Evolutionary conservation across 2,329 filamentous ascomycete species (phyloP).

Genomic region (Microsporum canis): DNA sequence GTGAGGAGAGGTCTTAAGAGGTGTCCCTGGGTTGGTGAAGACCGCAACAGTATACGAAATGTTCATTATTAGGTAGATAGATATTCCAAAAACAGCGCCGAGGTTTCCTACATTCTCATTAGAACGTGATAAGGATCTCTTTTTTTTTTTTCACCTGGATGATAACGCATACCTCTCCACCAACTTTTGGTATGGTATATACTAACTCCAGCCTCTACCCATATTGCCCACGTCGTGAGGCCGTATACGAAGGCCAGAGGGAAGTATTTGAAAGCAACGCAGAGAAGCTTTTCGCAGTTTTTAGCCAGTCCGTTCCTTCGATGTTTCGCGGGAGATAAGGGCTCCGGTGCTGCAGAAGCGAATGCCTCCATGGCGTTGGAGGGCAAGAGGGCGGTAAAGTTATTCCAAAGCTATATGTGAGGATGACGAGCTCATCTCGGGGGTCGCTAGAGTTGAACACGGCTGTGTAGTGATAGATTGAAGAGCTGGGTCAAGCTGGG

Average conservation of each 20-base stretch:
- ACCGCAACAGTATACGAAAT: conserved; percentile 87
- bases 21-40: conserved; percentile 76
- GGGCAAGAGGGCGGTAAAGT: neutral
- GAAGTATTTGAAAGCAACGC: conserved; percentile 64
- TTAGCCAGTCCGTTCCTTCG: conserved; percentile 33
- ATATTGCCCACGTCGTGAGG: conserved; percentile 87
- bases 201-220: conserved; percentile 68
- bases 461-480: neutral
- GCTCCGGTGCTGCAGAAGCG: conserved; percentile 23
- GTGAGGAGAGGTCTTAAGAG: conserved; percentile 28
- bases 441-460: neutral
- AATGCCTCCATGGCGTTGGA: conserved; percentile 27
- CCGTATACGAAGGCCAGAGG: conserved; percentile 83
- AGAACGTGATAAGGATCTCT: conserved; percentile 2
- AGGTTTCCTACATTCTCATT: conserved; percentile 18
- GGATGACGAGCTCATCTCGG: neutral
- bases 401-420: neutral
- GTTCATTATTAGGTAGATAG: conserved; percentile 68
- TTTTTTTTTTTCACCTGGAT: neutral
- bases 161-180: conserved; percentile 30
- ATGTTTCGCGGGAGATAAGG: conserved; percentile 32
- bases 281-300: conserved; percentile 69
- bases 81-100: conserved; percentile 45
- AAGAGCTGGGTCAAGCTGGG: neutral
- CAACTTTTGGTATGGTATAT: conserved; percentile 41